Evolutionary conservation across 345 rosid genomes (phyloP).

Genomic region (Combretum micranthum): DNA sequence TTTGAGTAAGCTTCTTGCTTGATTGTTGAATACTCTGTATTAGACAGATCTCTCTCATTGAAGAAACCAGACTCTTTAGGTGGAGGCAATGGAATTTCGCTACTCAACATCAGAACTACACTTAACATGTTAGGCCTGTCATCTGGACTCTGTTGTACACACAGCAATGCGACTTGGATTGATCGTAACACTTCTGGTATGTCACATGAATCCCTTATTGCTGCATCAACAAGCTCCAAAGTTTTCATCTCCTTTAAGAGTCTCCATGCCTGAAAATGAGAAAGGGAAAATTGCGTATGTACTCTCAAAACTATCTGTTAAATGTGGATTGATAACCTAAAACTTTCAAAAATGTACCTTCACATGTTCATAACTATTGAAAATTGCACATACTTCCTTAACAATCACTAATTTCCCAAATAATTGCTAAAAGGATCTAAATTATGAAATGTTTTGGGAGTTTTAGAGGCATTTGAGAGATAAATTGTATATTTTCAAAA

Average conservation of each 20-base stretch:
- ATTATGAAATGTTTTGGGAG: background rate
- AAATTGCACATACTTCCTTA: too few species aligned
- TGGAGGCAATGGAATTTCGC: conserved; percentile 15
- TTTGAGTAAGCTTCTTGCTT: conserved; percentile 5
- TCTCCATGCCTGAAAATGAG: conserved; percentile 21
- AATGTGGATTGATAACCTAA: too few species aligned
- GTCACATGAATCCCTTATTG: conserved; percentile 5
- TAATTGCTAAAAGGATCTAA: too few species aligned
- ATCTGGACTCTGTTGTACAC: conserved; percentile 22
- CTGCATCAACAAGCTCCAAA: conserved; percentile 14
- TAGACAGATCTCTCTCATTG: conserved; percentile 16
- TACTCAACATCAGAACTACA: conserved; percentile 22
- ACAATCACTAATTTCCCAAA: too few species aligned
- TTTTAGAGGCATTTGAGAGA: background rate
- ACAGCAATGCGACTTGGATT: conserved; percentile 17
- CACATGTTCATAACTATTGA: too few species aligned
- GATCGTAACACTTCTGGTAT: conserved; percentile 10
- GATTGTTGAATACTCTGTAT: conserved; percentile 9
- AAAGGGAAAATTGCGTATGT: background rate
- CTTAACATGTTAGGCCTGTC: conserved; percentile 24
- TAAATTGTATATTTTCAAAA: too few species aligned
- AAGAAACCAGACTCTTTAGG: conserved; percentile 27
- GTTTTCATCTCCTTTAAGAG: conserved; percentile 14
- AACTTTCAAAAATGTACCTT: too few species aligned
- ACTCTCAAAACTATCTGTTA: background rate